Conservation (phyloP, 2,329 filamentous ascomycete species). For the Fusarium sp. region DNA sequence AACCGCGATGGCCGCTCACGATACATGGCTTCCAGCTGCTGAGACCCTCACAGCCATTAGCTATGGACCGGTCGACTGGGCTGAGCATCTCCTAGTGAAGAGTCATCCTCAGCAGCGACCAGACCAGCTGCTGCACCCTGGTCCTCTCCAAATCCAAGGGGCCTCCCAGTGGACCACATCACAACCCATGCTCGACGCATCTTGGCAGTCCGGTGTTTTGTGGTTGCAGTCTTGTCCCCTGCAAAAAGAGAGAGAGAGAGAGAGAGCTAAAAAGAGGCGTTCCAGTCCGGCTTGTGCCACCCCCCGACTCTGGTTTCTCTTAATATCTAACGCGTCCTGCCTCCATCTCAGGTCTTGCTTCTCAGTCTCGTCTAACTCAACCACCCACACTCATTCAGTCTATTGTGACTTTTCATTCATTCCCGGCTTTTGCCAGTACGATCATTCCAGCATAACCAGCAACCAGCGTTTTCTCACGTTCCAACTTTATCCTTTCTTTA, state of each 20-base stretch:
- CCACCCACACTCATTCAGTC: conserved; percentile 43
- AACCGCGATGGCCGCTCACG: conserved; percentile 3
- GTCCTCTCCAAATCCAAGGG: conserved; percentile 36
- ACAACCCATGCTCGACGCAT: conserved; percentile 32
- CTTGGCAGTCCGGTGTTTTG: conserved; percentile 46
- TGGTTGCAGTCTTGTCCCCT: conserved; percentile 40
- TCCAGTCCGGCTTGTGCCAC: conserved; percentile 36
- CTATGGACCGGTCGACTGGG: conserved; percentile 8
- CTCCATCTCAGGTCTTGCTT: conserved; percentile 30
- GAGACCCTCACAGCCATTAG: conserved; percentile 1
- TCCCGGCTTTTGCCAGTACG: conserved; percentile 45
- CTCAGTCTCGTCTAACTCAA: conserved; percentile 41
- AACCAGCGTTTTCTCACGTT: conserved; percentile 34
- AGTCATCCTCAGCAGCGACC: conserved; percentile 20
- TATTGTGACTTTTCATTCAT: conserved; percentile 47
- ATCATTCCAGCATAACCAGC: conserved; percentile 45
- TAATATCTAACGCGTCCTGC: conserved; percentile 46
- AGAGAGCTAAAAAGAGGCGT: conserved; percentile 41
- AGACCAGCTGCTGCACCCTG: conserved; percentile 16
- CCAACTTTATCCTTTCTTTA: conserved; percentile 43
- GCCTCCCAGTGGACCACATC: conserved; percentile 38
- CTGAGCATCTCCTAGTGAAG: conserved; percentile 17
- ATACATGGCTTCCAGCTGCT: conserved; percentile 3
- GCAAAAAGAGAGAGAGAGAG: conserved; percentile 21
- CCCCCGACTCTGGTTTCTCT: conserved; percentile 41